phyloP scores from a whole-genome alignment of 2,329 filamentous ascomycete species.

The Berkeleyomyces rouxiae region DNA sequence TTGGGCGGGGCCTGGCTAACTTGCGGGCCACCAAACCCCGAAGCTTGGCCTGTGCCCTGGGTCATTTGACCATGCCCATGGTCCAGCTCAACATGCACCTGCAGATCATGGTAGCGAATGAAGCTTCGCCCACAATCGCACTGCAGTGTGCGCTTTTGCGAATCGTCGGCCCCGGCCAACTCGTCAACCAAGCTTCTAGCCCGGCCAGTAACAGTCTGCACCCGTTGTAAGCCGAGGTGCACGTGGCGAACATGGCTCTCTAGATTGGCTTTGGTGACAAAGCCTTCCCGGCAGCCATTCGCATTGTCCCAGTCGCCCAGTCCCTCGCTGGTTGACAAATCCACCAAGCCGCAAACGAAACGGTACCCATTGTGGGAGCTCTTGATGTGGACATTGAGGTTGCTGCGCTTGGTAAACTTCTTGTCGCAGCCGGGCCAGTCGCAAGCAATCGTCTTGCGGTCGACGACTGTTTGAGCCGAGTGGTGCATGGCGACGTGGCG shows the following conservation, averaged over 20 bases:
- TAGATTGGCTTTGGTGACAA: conserved; percentile 60
- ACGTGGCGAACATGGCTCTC: conserved; percentile 73
- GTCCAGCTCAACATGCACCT: conserved; percentile 26
- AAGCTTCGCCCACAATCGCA: conserved; percentile 34
- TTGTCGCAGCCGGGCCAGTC: conserved; percentile 52
- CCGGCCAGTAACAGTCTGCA: conserved; percentile 16
- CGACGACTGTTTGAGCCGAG: conserved; percentile 41
- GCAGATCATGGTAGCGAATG: conserved; percentile 33
- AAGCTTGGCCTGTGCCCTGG: neutral
- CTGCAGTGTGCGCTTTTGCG: conserved; percentile 26
- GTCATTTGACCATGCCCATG: conserved; percentile 14
- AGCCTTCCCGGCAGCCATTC: conserved; percentile 57
- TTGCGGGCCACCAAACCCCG: neutral
- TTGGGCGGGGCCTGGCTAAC: neutral
- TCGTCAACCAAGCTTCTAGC: conserved; percentile 25
- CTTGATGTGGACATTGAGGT: conserved; percentile 63
- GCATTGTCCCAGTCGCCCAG: conserved; percentile 47
- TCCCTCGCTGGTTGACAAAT: conserved; percentile 31
- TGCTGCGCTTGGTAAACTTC: conserved; percentile 68
- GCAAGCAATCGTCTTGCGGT: conserved; percentile 51
- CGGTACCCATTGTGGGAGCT: conserved; percentile 59
- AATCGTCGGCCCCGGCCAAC: conserved; percentile 26
- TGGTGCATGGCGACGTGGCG: conserved; percentile 68
- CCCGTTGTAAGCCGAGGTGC: conserved; percentile 48
- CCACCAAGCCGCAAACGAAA: conserved; percentile 62